phyloP scores from a whole-genome alignment of 306 rosid species.

The Sindora glabra region DNA sequence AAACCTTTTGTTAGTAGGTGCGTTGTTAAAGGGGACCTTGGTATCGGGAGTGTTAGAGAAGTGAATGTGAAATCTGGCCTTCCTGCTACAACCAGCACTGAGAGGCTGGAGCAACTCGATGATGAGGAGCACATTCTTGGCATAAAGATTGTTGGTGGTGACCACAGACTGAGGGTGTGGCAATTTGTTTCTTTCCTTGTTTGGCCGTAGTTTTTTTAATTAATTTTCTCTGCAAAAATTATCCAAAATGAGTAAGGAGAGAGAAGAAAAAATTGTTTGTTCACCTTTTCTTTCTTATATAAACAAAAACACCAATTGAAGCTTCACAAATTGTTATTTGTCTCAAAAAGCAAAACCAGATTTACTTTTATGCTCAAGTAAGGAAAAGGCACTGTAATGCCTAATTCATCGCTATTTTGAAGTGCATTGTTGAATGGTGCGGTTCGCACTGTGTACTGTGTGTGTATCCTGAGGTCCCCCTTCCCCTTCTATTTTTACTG shows the following conservation, averaged over 20 bases:
- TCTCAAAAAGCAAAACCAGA: too few species aligned
- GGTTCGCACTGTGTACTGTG: too few species aligned
- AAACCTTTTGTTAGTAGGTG: constrained; percentile 91
- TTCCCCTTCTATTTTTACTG: background rate
- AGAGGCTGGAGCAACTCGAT: constrained; percentile 80
- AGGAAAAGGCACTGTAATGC: background rate
- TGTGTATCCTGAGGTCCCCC: too few species aligned
- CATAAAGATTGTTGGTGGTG: constrained; percentile 77
- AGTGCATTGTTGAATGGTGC: background rate
- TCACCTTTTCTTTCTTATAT: background rate
- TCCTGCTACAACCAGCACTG: constrained; percentile 92
- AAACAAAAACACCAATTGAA: background rate
- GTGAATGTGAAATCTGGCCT: constrained; percentile 94
- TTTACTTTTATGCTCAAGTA: too few species aligned
- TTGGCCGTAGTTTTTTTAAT: background rate
- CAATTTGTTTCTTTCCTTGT: background rate
- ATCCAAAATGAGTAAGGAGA: background rate
- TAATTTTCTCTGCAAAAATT: background rate
- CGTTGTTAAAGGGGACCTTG: constrained; percentile 68
- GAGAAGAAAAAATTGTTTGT: background rate
- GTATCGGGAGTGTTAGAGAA: constrained; percentile 86
- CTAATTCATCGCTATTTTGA: background rate
- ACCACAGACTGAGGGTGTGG: constrained; percentile 77
- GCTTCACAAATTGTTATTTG: background rate
- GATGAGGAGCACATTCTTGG: constrained; percentile 87